Base-by-base conservation (phyloP, 805 yeast genomes). In the Wickerhamomyces pijperi region DNA sequence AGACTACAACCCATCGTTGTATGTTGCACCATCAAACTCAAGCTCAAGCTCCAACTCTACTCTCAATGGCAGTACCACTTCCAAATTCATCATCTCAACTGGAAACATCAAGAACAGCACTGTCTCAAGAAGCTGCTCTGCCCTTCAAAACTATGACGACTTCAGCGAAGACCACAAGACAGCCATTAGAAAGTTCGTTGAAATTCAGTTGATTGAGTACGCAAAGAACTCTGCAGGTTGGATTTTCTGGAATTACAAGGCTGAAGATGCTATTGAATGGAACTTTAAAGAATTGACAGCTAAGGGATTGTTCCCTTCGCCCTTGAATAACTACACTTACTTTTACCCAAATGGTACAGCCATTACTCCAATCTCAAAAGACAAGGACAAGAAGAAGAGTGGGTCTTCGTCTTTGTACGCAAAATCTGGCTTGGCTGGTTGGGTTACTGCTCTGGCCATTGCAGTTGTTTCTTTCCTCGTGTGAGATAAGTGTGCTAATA, bases 191-290 rank as follows among this genome's bases (percentile, higher is more conserved):
- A 68, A 65, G 49, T 70, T 68, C 45, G 64, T 79, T 31, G 84
- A 79, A 50, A 74, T 72, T 32, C 86, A 80, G 50, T 51, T 79
- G 39, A 73, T 74, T 36, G 64, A 72, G 21, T 79, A 66, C 51
- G 61, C 60, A 17, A 50, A 54, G n/a, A 47, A 61, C 39, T 62
- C 67, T 28, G 60, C 61, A 11, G 86, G 86, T 0, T 79, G 78
- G 74, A 70, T 78, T 31, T 79, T 78, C 49, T 80, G 86, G 87
- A 74, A 76, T 48, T 78, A 68, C 61, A 78, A 77, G 53, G 78
- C 84, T 0, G 87, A 80, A 50, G 54, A 59, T 40, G 72, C 82
- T 1, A 60, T 73, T 17, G 85, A 78, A 53, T 79, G 86, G 85
- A 84, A 78, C 51, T 70, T 76, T 50, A 51, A 61, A 39, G 59